Evolutionary conservation across 2,329 filamentous ascomycete genomes (phyloP).

Genomic region (Arthrobotrys pseudoclavata): DNA sequence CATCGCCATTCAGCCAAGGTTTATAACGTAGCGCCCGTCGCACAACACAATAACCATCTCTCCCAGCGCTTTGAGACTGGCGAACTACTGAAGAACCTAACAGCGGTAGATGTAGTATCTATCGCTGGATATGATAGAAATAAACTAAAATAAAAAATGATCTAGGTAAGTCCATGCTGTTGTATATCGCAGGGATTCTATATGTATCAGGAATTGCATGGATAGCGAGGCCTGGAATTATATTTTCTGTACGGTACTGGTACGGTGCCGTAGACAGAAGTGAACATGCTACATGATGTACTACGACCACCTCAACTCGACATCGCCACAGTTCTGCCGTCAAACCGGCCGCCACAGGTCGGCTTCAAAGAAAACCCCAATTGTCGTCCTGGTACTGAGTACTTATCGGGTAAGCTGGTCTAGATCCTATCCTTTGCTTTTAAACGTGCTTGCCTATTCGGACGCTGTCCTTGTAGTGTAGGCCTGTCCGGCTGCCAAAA

Average conservation of each 20-base stretch:
- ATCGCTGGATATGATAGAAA: not conserved
- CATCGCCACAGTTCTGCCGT: constrained; percentile 10
- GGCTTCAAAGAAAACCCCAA: constrained; percentile 6
- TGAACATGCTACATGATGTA: too few species aligned
- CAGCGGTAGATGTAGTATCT: not conserved
- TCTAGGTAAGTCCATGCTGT: too few species aligned
- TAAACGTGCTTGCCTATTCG: constrained; percentile 15
- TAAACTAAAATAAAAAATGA: not conserved
- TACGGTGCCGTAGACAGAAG: not conserved
- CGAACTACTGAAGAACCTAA: too few species aligned
- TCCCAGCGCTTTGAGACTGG: too few species aligned
- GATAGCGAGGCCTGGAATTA: too few species aligned
- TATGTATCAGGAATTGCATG: too few species aligned
- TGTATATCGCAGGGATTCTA: too few species aligned
- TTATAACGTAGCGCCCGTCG: constrained; percentile 32
- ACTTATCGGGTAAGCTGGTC: constrained; percentile 6
- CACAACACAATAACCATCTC: constrained; percentile 23
- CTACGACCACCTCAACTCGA: not conserved
- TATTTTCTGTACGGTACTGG: too few species aligned
- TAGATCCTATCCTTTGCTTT: not conserved
- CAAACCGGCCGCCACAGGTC: constrained; percentile 15
- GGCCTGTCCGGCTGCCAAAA: constrained; percentile 37
- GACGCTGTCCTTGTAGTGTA: not conserved
- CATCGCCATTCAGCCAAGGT: not conserved
- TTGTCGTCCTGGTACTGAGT: not conserved